Evolutionary conservation across 768 basidiomycete genomes (phyloP), one percentile per base, ranked within the genome.

Genomic region (Podaxis sp.): DNA sequence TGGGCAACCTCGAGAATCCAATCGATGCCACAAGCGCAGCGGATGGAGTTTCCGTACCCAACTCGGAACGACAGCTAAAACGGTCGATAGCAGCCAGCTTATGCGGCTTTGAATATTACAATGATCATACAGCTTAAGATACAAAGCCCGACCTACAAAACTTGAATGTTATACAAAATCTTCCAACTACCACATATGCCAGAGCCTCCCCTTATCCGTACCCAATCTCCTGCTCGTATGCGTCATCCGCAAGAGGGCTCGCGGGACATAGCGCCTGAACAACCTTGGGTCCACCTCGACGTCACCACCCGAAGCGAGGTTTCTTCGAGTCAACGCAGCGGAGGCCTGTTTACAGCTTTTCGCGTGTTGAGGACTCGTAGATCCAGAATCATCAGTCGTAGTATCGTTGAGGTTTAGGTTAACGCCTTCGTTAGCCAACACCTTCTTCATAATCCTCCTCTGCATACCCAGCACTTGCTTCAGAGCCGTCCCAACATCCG

Each of bases 401-500:
- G 54, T 56, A 24, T 11, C 38, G 30, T 15, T 56, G 36, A 6
- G 17, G 22, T 15, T 28, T 7, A 51, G 19, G 0, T 28, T 26
- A 24, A 51, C 22, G 8, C 54, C 56, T 26, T 46, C 30, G 13
- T 40, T 53, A 42, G 53, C 17, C 44, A 40, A 26, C 53, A 57
- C 52, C 11, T 38, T 40, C 36, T 36, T 30, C 36, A 44, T 4
- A 52, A 15, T 8, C 48, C 13, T 24, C 11, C 11, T 2, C 15
- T 28, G n/a, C 46, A 51, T 48, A 19, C 13, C 28, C 28, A 19
- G 24, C 36, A 61, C 28, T 19, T 63, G 57, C 39, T 62, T 22
- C 44, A 63, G 30, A 40, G 40, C 24, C 46, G 54, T 38, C 28
- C 63, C 49, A 40, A 71, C 46, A 68, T 64, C 59, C n/a, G 73